Evolutionary conservation across 345 rosid species (phyloP).

Genomic region (Brassica carinata): DNA sequence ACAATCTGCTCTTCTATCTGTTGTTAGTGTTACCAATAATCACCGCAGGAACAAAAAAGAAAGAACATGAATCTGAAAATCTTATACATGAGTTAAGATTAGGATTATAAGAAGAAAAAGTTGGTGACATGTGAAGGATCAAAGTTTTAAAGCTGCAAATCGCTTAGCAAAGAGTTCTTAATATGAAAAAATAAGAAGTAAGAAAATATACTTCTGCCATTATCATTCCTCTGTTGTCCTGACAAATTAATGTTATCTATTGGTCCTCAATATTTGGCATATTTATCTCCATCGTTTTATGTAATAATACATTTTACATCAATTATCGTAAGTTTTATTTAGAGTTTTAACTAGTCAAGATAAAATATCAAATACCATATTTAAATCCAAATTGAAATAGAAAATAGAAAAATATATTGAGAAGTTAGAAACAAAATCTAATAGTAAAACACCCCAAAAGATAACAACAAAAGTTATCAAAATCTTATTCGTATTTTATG

Average conservation of each 20-base stretch:
- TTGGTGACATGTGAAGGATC: background rate
- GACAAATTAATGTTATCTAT: background rate
- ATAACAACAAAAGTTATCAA: background rate
- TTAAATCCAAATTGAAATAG: background rate
- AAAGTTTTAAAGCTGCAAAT: background rate
- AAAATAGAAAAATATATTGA: background rate
- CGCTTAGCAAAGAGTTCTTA: slow-evolving; percentile 22
- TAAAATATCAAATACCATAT: no score
- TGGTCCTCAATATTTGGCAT: background rate
- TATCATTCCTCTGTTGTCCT: background rate
- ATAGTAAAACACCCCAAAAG: background rate
- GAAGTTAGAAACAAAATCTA: background rate
- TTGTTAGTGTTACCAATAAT: slow-evolving; percentile 41
- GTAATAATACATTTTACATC: background rate
- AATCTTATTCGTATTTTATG: background rate
- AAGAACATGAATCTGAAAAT: no score
- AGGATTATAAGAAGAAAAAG: background rate
- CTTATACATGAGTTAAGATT: no score
- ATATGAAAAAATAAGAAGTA: slow-evolving; percentile 9
- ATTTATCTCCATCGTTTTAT: background rate
- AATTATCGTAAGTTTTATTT: background rate
- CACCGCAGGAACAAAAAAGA: no score
- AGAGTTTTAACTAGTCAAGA: no score
- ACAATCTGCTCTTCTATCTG: slow-evolving; percentile 9
- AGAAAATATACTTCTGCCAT: slow-evolving; percentile 34